A percentile compares a stretch with the other conserved stretches of the same genome.
Evolutionary conservation across 176 grass and related monocot genomes (phyloP).

Genomic region (Hsuehochloa calcarea): DNA sequence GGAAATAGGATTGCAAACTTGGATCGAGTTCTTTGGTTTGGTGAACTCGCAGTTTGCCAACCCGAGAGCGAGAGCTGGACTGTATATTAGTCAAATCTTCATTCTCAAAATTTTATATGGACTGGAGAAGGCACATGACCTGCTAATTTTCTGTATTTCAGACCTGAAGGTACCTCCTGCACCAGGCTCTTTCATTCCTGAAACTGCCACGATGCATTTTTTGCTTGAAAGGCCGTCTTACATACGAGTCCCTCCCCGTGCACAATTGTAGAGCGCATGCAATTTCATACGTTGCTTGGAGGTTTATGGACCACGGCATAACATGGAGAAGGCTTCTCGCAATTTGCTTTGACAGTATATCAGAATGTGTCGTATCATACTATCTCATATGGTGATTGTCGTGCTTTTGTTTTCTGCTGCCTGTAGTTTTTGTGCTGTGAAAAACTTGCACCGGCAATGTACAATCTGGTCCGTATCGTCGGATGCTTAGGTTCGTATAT

Average conservation of each 20-base stretch:
- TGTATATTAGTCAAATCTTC: neutral
- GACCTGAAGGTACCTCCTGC: constrained; percentile 11
- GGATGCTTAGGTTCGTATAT: neutral
- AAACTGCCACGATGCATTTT: neutral
- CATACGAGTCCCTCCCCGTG: neutral
- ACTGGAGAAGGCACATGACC: neutral
- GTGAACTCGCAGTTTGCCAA: neutral
- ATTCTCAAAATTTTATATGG: no score
- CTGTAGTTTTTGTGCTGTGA: neutral
- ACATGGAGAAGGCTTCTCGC: neutral
- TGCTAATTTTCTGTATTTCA: neutral
- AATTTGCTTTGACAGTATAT: neutral
- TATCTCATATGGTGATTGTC: neutral
- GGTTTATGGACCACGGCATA: neutral
- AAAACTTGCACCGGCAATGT: neutral
- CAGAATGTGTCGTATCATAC: neutral
- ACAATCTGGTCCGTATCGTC: neutral
- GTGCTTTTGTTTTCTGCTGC: neutral
- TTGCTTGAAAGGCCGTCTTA: neutral
- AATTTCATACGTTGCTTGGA: neutral
- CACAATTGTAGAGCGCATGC: neutral
- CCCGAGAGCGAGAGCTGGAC: neutral
- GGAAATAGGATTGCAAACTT: neutral
- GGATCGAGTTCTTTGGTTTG: neutral
- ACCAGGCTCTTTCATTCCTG: no score